Evolutionary conservation across 164 flowering plant species (phyloP), one percentile per base, ranked within the genome.

Genomic region (Sedum album): DNA sequence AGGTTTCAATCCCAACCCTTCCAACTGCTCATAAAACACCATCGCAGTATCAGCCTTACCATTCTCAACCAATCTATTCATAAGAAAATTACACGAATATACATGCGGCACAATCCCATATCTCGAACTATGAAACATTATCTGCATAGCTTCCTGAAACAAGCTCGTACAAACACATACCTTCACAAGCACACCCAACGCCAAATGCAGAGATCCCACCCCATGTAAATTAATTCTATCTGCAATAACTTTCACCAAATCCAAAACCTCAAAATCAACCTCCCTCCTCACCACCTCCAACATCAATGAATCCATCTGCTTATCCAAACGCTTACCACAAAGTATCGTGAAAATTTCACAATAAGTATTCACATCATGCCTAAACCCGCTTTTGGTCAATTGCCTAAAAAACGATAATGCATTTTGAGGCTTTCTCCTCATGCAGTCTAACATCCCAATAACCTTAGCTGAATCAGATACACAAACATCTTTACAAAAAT

Each of bases 91-190:
- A 70, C 84, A 88, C 0, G 88, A 57, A 42, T 68, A 69, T 39
- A 87, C 73, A 74, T 65, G 70, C 0, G 86, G 88, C 20, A 79
- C 66, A 72, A 79, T 71, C 10, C 85, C 84, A 57, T 7, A 28
- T 31, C 79, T 68, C 49, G 68, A 67, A 9, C 73, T 69, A 30
- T 65, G 76, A 26, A 84, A 84, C 33, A 87, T 70, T 33, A 74
- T 48, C 67, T 83, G 83, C 38, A 80, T 73, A 11, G 87, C 94
- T 66, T 87, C 88, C 67, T 83, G 85, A 73, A 86, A 87, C 92
- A 82, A 82, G 6, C 75, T 75, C 38, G 66, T 30, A 61, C 68
- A 71, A 44, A 41, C 83, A 81, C 79, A 90, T 31, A 73, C 80
- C 81, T 85, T 90, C 20, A 93, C 68, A 66, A 88, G 70, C 6